Percentiles rank a stretch among this genome's conserved stretches.
Evolutionary conservation across 805 yeast genomes (phyloP).

Genomic region (Nakazawaea populi): DNA sequence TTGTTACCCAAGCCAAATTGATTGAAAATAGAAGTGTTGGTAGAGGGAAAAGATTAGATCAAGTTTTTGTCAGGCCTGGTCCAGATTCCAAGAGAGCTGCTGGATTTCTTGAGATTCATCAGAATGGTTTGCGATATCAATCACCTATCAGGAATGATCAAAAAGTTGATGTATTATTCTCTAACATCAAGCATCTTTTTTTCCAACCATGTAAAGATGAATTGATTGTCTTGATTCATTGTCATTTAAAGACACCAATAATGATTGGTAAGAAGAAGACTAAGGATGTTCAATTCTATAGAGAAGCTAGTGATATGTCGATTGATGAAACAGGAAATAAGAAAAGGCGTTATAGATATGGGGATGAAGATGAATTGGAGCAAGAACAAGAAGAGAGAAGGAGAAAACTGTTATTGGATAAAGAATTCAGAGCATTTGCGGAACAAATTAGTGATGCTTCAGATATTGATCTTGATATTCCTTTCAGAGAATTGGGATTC

Average conservation of each 20-base stretch:
- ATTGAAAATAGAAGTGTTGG: conserved; percentile 70
- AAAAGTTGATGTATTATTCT: conserved; percentile 79
- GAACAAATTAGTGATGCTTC: conserved; percentile 89
- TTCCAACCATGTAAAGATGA: conserved; percentile 97
- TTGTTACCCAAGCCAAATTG: conserved; percentile 84
- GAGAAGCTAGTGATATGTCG: conserved; percentile 94
- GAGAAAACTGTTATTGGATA: conserved; percentile 83
- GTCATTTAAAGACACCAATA: conserved; percentile 87
- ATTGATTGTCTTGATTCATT: conserved; percentile 84
- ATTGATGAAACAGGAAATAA: conserved; percentile 97
- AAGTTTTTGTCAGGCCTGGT: conserved; percentile 87
- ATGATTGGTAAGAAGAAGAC: conserved; percentile 96
- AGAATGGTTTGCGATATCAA: conserved; percentile 92
- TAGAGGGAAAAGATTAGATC: conserved; percentile 81
- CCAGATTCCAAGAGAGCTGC: conserved; percentile 97
- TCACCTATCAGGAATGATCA: conserved; percentile 82
- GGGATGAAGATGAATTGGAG: conserved; percentile 97
- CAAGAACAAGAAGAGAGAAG: conserved; percentile 98
- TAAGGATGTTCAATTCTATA: conserved; percentile 89
- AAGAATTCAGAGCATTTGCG: conserved; percentile 84
- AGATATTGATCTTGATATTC: conserved; percentile 82
- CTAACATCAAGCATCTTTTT: conserved; percentile 87
- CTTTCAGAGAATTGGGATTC: conserved; percentile 94
- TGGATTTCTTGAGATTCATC: conserved; percentile 86
- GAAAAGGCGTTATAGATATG: conserved; percentile 79